Base-by-base conservation (phyloP, 108 stramenopile species). In the Aurantiochytrium sp. region DNA sequence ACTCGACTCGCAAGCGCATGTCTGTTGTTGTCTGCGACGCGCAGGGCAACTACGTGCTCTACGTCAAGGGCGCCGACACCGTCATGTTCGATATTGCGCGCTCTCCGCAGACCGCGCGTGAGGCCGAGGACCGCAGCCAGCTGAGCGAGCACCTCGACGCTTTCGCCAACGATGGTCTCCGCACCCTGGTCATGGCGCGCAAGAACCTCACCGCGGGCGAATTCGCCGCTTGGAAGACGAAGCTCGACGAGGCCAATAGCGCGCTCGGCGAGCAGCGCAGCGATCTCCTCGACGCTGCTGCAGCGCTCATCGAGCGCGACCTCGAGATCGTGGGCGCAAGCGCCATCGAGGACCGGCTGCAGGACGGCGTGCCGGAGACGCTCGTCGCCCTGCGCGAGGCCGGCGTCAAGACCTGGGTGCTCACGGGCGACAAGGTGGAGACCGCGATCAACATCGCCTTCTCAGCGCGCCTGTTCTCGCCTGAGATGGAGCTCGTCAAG, bases 401-500 rank as follows among this genome's bases (percentile, higher is more conserved):
- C 12, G 93, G 93, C 52, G 88, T 92, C 10, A 91, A 91, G 55
- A 87, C 91, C 50, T 93, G 93, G 93, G 90, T 93, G 42, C 88
- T 93, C 6, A 93, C 93, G 17, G 93, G 93, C 8, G 93, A 93
- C 89, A 93, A 93, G 86, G 89, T 91, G 55, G 92, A 92, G 85
- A 93, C 93, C 15, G 92, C 93, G 30, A 92, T 93, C 55, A 92
- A 93, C 69, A 93, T 93, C 39, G 91, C 85, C 19, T 97, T 96
- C 90, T 95, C 96, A 4, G 95, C 96, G 3, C 89, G 95, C 52
- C 96, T 98, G 31, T 91, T 98, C 55, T 95, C 95, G 10, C 93
- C 95, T 19, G 94, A 95, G 88, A 98, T 97, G 98, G 93, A 95
- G 24, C 37, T 98, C 48, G 96, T 95, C 42, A 94, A 96, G 89